A percentile compares a stretch with the other conserved stretches of the same genome.
Conservation (phyloP, 257 asterid species). For the Solanum rostratum region DNA sequence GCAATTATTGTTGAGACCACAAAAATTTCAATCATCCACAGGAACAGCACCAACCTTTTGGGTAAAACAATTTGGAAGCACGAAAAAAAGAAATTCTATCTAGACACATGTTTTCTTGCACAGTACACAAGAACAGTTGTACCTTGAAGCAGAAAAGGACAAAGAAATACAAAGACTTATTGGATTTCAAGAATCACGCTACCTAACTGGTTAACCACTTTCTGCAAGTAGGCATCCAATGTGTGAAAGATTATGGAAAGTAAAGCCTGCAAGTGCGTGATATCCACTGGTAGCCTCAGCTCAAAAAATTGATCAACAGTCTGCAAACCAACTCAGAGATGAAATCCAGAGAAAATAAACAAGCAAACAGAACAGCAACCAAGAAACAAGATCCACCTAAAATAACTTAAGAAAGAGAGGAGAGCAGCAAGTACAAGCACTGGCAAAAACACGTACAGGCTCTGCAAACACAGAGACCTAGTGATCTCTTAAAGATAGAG, state of each 20-base stretch:
- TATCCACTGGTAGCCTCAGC: conserved; percentile 84
- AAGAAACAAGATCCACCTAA: background rate
- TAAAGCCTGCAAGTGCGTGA: conserved; percentile 94
- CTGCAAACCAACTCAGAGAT: conserved; percentile 43
- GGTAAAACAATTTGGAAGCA: background rate
- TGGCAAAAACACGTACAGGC: background rate
- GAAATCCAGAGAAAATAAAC: conserved; percentile 7
- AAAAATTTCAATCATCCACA: background rate
- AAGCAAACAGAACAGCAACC: background rate
- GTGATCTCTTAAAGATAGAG: background rate
- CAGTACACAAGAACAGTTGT: background rate
- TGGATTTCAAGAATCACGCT: background rate
- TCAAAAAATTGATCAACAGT: conserved; percentile 87
- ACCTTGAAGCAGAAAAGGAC: background rate
- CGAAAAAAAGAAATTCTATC: background rate
- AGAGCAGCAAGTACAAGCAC: background rate
- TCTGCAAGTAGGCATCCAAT: conserved; percentile 71
- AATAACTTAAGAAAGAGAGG: background rate
- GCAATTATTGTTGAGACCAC: background rate
- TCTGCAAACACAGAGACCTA: background rate
- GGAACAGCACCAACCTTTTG: background rate
- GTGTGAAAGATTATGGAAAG: conserved; percentile 82
- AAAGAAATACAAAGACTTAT: background rate
- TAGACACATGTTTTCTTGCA: background rate
- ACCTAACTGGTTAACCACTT: conserved; percentile 72